Base-by-base conservation (phyloP, 2,329 filamentous ascomycete species). In the Trichoderma hamatum region DNA sequence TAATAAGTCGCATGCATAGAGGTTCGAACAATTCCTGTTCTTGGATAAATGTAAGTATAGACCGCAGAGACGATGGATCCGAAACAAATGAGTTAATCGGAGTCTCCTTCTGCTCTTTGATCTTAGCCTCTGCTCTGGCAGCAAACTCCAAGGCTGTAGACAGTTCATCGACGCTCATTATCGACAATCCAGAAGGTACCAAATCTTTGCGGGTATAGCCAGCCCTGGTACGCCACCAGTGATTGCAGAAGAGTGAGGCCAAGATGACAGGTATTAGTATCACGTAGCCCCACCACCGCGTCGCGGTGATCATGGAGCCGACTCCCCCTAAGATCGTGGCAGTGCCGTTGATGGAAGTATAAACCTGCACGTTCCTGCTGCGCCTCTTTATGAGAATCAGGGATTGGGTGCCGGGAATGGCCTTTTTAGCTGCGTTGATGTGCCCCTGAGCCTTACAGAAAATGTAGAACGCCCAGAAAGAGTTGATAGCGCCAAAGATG, bases 241-340 rank as follows among this genome's bases (percentile, higher is more conserved):
- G 75, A 62, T 86, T 86, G 73, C 82, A 83, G 9, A 81, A 75
- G 2, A 84, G 76, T 1, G 83, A 80, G 0, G 80, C 76, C 3
- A 83, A 68, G 10, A 87, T 83, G 70, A 85, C 85, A 0, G 85
- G 85, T 2, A 83, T 77, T 5, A 87, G 75, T 0, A 86, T 78
- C 0, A 85, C 77, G 60, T 88, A 88, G 2, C 82, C 85, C 80
- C 82, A 84, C 85, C 85, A 87, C 32, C 75, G 72, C 3, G 81
- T 83, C 0, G 84, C 81, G 0, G 84, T 86, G 3, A 86, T 74
- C 77, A 87, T 79, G 0, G 84, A 85, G 2, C 80, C 84, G 1
- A 80, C 82, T 6, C 84, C 84, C 5, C 84, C 83, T 0, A 86
- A 72, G 0, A 86, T 64, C 0, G 84, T 82, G 0, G 82, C 81